Base-by-base conservation (phyloP, 768 basidiomycete species). In the Tulasnella sp. region DNA sequence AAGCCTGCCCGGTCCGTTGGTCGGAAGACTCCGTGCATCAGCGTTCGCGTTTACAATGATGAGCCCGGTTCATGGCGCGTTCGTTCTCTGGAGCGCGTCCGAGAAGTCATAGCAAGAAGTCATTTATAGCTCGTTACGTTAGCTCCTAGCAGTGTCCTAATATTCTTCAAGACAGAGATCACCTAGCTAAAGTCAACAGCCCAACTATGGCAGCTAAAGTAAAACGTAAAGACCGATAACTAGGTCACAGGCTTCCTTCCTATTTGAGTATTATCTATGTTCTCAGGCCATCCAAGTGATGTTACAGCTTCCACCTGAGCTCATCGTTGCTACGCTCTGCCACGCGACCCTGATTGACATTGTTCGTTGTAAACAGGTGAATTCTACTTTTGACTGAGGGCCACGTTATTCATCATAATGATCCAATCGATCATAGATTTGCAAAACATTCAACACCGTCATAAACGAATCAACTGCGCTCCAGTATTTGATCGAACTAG, bases 91-190 rank as follows among this genome's bases (percentile, higher is more conserved):
- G 15, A 81, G 84, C 0, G 86, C 93, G 0, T 86, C 79, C n/a
- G n/a, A n/a, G 76, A 73, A 70, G 48, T 97, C 94, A 67, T 90
- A 85, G 81, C 0, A 79, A 85, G 62, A 73, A 73, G 42, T 72
- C 91, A n/a, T 98, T 89, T 84, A 85, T 64, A 80, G 86, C 59
- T 84, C 84, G 69, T 70, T 98, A 64, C 92, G 92, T 85, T 93
- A 93, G 73, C 70, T 98, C 43, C 95, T 95, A 0, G 85, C 86
- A 4, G 75, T 97, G 4, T 76, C 98, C 92, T 94, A 87, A 92
- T 99, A 88, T 75, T 87, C 58, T 91, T 94, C 72, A 97, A 97
- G 74, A 82, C 85, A 66, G 86, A 87, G 0, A 75, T 87, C 65
- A 83, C 86, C 64, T 92, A 88, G 89, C 65, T 23, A n/a, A 45